Evolutionary conservation across 306 rosid genomes (phyloP), one percentile per base, ranked within the genome.

Genomic region (Begonia fuchsioides): DNA sequence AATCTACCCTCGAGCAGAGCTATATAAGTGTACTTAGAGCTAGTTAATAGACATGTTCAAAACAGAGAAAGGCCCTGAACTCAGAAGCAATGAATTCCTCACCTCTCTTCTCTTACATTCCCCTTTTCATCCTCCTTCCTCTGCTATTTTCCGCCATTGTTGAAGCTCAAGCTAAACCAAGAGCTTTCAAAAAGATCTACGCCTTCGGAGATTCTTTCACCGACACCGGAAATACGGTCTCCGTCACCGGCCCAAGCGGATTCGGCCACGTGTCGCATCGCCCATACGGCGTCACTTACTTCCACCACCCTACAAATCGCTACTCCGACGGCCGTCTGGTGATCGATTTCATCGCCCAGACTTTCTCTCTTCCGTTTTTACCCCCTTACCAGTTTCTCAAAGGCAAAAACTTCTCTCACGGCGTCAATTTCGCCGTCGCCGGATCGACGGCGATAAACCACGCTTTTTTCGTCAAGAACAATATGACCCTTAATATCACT

Each of bases 151-250:
- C 35, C 3, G 8, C 35, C 35, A 26, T 26, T 26, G 35, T 26
- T 26, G 35, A 26, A 26, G 35, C 35, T 4, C 8, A 26, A 2
- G 8, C n/a, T n/a, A n/a, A n/a, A n/a, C n/a, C 35, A 26, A 26
- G 3, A 26, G 35, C 35, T 26, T 90, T 90, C 66, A 69, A 81
- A 49, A 79, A 63, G 73, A 72, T 90, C 10, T 90, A 59, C 12
- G 98, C 95, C 47, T 90, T 85, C 13, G 98, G 98, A 0, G 95
- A 90, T 65, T 90, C 98, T 0, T 90, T 81, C 58, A 90, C 98
- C 0, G 98, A 90, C 87, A 90, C 98, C 0, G 98, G 98, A 55
- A 90, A 90, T 82, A 85, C 95, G 10, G 59, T 60, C 45, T 76
- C 67, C 1, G 72, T 32, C 3, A 44, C 73, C 0, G 95, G 98